phyloP scores from a whole-genome alignment of 2,329 filamentous ascomycete genomes.

The Fusarium phyllophilum region DNA sequence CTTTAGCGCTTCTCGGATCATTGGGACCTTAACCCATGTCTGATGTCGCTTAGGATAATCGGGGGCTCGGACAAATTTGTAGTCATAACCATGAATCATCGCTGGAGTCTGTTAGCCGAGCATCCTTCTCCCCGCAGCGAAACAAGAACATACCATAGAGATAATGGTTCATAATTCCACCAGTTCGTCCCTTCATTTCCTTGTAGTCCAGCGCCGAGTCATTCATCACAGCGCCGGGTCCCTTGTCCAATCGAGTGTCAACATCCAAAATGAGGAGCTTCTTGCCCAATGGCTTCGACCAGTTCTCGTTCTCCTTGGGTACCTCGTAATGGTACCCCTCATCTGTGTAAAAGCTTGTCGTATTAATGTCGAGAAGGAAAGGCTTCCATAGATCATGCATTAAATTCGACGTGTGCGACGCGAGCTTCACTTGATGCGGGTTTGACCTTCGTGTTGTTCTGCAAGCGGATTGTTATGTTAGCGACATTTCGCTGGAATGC shows the following conservation, averaged over 20 bases:
- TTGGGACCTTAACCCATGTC: constrained; percentile 58
- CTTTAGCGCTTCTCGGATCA: constrained; percentile 51
- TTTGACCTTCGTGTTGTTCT: not conserved
- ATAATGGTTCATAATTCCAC: constrained; percentile 37
- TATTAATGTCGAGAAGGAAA: constrained; percentile 29
- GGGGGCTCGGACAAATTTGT: constrained; percentile 57
- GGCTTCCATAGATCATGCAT: constrained; percentile 29
- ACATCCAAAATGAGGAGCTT: constrained; percentile 38
- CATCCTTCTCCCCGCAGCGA: not conserved
- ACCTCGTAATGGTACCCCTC: constrained; percentile 34
- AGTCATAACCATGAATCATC: constrained; percentile 60
- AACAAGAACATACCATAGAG: constrained; percentile 25
- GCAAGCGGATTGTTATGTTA: not conserved
- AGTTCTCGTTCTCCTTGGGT: constrained; percentile 2
- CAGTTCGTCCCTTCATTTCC: constrained; percentile 33
- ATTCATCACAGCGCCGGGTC: constrained; percentile 29
- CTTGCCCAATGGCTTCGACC: constrained; percentile 27
- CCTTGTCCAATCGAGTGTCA: constrained; percentile 25
- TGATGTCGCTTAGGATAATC: constrained; percentile 53
- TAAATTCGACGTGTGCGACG: constrained; percentile 9
- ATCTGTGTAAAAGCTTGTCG: not conserved
- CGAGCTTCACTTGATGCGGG: not conserved
- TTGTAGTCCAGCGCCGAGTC: constrained; percentile 9
- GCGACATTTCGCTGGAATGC: not conserved
- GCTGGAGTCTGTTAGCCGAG: constrained; percentile 15